Evolutionary conservation across 2,329 filamentous ascomycete genomes (phyloP).

Genomic region (Cyphellophora europaea): DNA sequence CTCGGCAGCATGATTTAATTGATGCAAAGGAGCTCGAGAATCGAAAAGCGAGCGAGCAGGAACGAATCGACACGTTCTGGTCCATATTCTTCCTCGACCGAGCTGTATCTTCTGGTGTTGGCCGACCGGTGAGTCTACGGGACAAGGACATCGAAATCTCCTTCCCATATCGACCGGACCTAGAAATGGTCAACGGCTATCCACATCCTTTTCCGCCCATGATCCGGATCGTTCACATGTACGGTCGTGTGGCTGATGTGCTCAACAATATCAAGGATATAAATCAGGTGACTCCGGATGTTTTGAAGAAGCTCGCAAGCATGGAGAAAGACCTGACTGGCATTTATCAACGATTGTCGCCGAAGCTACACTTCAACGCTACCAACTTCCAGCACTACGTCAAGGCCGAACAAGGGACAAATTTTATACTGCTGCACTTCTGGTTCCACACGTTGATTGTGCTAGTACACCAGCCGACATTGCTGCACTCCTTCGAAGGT

Average conservation of each 20-base stretch:
- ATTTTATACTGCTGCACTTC: conserved; percentile 77
- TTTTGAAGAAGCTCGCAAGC: conserved; percentile 59
- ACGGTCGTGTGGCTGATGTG: conserved; percentile 74
- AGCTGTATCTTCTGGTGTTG: conserved; percentile 79
- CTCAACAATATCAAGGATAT: conserved; percentile 70
- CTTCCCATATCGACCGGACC: conserved; percentile 50
- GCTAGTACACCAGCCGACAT: conserved; percentile 46
- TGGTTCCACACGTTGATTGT: conserved; percentile 20
- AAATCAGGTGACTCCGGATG: conserved; percentile 65
- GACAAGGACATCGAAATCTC: conserved; percentile 78
- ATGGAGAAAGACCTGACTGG: conserved; percentile 73
- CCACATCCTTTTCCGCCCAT: conserved; percentile 72
- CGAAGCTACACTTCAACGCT: conserved; percentile 71
- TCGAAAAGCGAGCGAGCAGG: conserved; percentile 57
- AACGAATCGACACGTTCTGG: conserved; percentile 83
- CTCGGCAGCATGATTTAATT: conserved; percentile 17
- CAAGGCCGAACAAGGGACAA: conserved; percentile 70
- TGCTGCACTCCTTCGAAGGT: conserved; percentile 67
- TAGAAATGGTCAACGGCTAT: conserved; percentile 50
- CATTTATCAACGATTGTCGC: conserved; percentile 65
- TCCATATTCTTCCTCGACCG: conserved; percentile 80
- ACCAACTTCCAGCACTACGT: conserved; percentile 80
- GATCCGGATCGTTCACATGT: conserved; percentile 75
- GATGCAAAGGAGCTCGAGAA: conserved; percentile 26
- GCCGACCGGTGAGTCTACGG: conserved; percentile 70